These are phyloP conservation scores for Cystobasidium tubakii DNA, from an alignment of 768 basidiomycete species.

Conservation along the genomic window DNA sequence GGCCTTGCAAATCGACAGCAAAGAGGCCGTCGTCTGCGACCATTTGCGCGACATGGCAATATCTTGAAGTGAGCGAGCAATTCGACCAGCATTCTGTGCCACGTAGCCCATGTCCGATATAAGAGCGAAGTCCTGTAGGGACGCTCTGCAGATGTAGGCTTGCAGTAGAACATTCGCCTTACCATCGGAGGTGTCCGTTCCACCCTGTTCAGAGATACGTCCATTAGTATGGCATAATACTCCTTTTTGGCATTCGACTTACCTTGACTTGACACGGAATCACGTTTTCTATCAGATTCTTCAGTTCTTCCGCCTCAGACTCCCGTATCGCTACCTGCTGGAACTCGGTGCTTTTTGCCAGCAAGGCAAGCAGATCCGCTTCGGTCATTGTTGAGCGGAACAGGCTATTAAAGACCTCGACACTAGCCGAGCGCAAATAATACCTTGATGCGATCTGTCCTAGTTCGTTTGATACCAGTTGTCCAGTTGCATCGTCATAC, in stretches of 20 bases:
- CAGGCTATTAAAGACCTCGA: slow-evolving; percentile 74
- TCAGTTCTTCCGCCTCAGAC: slow-evolving; percentile 76
- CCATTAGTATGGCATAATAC: neutral
- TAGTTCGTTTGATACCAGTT: slow-evolving; percentile 72
- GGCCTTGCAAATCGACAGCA: slow-evolving; percentile 79
- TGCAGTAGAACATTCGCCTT: slow-evolving; percentile 96
- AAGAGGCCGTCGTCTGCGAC: slow-evolving; percentile 70
- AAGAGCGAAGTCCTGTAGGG: slow-evolving; percentile 89
- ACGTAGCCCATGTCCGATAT: slow-evolving; percentile 89
- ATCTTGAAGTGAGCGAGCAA: slow-evolving; percentile 86
- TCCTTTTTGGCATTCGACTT: slow-evolving; percentile 36
- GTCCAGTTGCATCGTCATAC: slow-evolving; percentile 59
- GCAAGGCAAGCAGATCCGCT: slow-evolving; percentile 79
- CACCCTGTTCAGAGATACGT: slow-evolving; percentile 55
- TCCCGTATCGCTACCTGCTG: slow-evolving; percentile 91
- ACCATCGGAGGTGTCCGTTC: slow-evolving; percentile 60
- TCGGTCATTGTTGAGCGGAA: slow-evolving; percentile 82
- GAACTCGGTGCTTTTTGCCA: slow-evolving; percentile 91
- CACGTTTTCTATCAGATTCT: slow-evolving; percentile 59
- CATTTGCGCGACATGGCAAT: slow-evolving; percentile 88
- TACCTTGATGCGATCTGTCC: slow-evolving; percentile 97
- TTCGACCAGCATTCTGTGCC: slow-evolving; percentile 89
- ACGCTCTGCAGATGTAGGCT: slow-evolving; percentile 70
- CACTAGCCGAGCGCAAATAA: slow-evolving; percentile 77
- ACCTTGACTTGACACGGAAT: slow-evolving; percentile 79